phyloP scores from a whole-genome alignment of 2,329 filamentous ascomycete species.

The Alternaria novae-zelandiae region DNA sequence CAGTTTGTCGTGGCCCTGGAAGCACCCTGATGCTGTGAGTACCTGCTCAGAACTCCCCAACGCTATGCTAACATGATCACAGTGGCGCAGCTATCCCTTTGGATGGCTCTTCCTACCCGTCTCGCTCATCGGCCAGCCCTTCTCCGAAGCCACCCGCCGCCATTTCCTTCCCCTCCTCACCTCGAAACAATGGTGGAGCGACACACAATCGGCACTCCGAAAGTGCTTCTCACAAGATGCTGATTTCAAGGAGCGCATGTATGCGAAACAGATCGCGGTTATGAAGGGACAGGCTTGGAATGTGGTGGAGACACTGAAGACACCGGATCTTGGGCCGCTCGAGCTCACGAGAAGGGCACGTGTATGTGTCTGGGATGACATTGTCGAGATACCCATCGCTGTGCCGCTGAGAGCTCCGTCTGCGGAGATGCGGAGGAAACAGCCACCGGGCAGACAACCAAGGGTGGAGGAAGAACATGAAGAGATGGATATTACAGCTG shows the following conservation, averaged over 20 bases:
- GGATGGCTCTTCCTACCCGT: constrained; percentile 98
- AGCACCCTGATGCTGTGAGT: constrained; percentile 86
- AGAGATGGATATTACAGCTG: constrained; percentile 87
- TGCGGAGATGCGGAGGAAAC: constrained; percentile 78
- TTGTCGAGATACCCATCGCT: constrained; percentile 93
- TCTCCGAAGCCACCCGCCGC: constrained; percentile 89
- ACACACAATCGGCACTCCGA: constrained; percentile 86
- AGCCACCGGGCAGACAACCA: constrained; percentile 48
- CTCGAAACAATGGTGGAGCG: constrained; percentile 95
- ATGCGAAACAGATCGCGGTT: constrained; percentile 95
- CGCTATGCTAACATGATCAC: constrained; percentile 17
- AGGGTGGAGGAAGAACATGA: constrained; percentile 65
- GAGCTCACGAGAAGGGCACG: constrained; percentile 89
- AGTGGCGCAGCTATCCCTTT: constrained; percentile 90
- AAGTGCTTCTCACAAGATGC: constrained; percentile 88
- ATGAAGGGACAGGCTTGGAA: constrained; percentile 99
- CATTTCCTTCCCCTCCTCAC: constrained; percentile 97
- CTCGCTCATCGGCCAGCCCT: constrained; percentile 92
- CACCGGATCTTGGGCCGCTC: constrained; percentile 86
- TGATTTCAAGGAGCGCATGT: constrained; percentile 99
- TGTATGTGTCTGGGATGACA: constrained; percentile 97
- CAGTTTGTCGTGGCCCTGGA: constrained; percentile 98
- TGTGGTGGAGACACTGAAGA: constrained; percentile 96
- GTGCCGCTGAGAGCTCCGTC: constrained; percentile 87
- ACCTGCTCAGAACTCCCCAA: constrained; percentile 9